A percentile compares a stretch with the other conserved stretches of the same genome.
These are phyloP conservation scores for Ammopiptanthus mongolicus DNA, from an alignment of 306 rosid species.

Conservation along the genomic window DNA sequence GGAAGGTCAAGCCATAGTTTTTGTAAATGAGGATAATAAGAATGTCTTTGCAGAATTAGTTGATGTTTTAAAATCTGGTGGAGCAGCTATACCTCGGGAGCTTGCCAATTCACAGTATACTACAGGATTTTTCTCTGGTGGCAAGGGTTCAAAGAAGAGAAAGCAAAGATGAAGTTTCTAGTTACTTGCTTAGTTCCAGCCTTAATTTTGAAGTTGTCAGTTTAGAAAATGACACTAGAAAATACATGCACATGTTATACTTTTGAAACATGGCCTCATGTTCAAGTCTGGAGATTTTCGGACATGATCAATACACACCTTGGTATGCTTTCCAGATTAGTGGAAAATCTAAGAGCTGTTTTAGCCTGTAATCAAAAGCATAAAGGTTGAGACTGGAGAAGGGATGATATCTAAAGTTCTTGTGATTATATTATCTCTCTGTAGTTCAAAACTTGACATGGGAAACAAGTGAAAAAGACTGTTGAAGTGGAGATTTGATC, in stretches of 20 bases:
- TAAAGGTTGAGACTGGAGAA: background rate
- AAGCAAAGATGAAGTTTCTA: constrained; percentile 23
- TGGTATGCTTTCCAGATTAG: background rate
- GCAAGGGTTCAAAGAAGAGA: constrained; percentile 40
- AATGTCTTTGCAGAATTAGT: constrained; percentile 54
- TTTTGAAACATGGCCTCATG: background rate
- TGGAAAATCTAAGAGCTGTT: background rate
- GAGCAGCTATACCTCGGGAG: constrained; percentile 72
- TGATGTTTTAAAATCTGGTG: constrained; percentile 53
- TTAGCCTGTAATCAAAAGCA: background rate
- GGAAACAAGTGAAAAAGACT: background rate
- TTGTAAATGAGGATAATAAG: constrained; percentile 66
- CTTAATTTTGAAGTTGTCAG: background rate
- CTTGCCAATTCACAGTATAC: constrained; percentile 47
- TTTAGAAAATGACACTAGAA: constrained; percentile 19
- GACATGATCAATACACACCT: background rate
- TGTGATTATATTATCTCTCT: background rate
- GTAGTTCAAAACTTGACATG: background rate
- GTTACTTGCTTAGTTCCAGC: background rate
- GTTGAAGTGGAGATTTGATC: background rate
- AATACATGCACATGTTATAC: constrained; percentile 8
- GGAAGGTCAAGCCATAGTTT: constrained; percentile 69
- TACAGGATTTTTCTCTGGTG: constrained; percentile 22
- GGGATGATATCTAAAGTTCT: background rate
- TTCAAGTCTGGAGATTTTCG: background rate